Conservation (phyloP, 106 monocot genomes). For the Xerophyta viscosa region DNA sequence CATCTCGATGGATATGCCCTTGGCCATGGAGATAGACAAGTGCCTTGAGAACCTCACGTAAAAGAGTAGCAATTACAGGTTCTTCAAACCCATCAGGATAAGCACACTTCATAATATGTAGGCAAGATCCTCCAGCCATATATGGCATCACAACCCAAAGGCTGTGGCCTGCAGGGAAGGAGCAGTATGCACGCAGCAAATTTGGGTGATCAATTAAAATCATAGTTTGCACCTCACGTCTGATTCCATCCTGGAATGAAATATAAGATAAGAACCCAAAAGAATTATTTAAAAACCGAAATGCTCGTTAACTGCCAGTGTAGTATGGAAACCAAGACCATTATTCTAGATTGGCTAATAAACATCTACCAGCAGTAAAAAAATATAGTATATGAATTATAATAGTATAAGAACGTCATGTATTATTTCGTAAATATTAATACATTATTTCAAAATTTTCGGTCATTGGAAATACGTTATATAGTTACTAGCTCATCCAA, state of each 20-base stretch:
- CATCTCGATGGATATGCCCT: constrained; percentile 95
- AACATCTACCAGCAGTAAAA: too few relatives aligned
- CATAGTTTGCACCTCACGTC: constrained; percentile 96
- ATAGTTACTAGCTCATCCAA: too few relatives aligned
- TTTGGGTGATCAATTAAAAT: constrained; percentile 82
- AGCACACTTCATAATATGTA: constrained; percentile 88
- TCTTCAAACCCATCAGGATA: constrained; percentile 92
- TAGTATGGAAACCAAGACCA: too few relatives aligned
- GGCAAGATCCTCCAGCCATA: constrained; percentile 89
- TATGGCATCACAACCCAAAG: constrained; percentile 99
- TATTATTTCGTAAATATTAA: too few relatives aligned
- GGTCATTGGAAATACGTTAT: too few relatives aligned
- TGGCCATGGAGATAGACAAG: constrained; percentile 88
- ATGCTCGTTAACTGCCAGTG: too few relatives aligned
- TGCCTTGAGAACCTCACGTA: constrained; percentile 90
- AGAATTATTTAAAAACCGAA: background rate
- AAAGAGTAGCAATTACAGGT: constrained; percentile 77
- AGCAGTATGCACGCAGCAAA: constrained; percentile 78
- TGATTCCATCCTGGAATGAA: constrained; percentile 74
- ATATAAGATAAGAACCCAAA: background rate
- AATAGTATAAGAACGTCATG: too few relatives aligned
- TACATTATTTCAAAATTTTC: too few relatives aligned
- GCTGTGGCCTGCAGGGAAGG: constrained; percentile 60
- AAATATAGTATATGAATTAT: too few relatives aligned
- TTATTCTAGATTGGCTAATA: too few relatives aligned